Percentiles rank a stretch among this genome's conserved stretches.
Conservation (phyloP, 1,139 yeast genomes). For the Nadsonia commutata region DNA sequence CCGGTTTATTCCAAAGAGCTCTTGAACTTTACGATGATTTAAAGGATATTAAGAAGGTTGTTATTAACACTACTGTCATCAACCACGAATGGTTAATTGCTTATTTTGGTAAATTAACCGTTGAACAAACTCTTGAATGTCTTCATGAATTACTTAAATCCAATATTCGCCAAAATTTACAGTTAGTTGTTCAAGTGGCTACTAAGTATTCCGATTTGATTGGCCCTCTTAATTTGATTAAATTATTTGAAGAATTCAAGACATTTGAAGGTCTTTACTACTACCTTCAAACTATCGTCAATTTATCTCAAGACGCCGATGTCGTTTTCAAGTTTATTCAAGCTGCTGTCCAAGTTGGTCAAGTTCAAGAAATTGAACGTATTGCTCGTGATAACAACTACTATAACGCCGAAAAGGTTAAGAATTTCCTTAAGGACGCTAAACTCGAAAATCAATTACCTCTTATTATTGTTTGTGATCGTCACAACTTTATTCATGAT, state of each 20-base stretch:
- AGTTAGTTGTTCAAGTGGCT: slow-evolving; percentile 90
- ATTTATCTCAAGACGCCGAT: slow-evolving; percentile 84
- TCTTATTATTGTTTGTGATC: slow-evolving; percentile 88
- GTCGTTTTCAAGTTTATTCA: slow-evolving; percentile 93
- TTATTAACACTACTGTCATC: slow-evolving; percentile 61
- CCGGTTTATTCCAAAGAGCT: slow-evolving; percentile 89
- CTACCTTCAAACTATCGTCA: slow-evolving; percentile 84
- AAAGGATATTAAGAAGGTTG: slow-evolving; percentile 88
- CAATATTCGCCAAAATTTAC: slow-evolving; percentile 78
- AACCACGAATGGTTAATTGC: slow-evolving; percentile 90
- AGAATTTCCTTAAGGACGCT: slow-evolving; percentile 89
- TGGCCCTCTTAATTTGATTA: slow-evolving; percentile 73
- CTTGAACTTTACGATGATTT: slow-evolving; percentile 89
- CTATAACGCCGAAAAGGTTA: slow-evolving; percentile 93
- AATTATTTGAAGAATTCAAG: slow-evolving; percentile 84
- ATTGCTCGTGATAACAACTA: slow-evolving; percentile 87
- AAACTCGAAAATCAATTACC: slow-evolving; percentile 92
- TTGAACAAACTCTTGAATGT: slow-evolving; percentile 83
- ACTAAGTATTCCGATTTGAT: slow-evolving; percentile 90
- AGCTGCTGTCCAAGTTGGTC: slow-evolving; percentile 83
- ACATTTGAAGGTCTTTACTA: slow-evolving; percentile 89
- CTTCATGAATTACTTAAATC: slow-evolving; percentile 71
- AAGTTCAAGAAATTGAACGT: slow-evolving; percentile 87
- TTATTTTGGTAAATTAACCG: slow-evolving; percentile 87
- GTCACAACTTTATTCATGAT: slow-evolving; percentile 85